Evolutionary conservation across 2,329 filamentous ascomycete species (phyloP).

Genomic region (Albifimbria verrucaria): DNA sequence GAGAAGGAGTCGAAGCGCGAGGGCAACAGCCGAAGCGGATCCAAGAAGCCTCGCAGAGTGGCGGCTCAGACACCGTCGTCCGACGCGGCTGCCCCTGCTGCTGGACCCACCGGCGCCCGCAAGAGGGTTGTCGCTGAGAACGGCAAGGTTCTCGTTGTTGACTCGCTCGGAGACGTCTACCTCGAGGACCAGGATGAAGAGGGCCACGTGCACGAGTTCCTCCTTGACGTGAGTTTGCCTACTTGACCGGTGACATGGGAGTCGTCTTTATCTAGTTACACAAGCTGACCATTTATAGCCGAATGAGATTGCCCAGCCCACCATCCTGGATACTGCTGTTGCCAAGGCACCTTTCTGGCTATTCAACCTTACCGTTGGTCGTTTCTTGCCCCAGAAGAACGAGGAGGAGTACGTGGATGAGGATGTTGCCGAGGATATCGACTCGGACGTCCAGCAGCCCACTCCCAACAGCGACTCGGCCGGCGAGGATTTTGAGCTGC

Average conservation of each 20-base stretch:
- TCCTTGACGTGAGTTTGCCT: conserved; percentile 72
- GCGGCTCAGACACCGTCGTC: conserved; percentile 28
- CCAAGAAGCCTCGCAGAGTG: conserved; percentile 36
- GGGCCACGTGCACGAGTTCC: conserved; percentile 75
- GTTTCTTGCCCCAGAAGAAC: conserved; percentile 40
- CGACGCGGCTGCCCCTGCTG: conserved; percentile 49
- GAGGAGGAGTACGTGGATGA: conserved; percentile 32
- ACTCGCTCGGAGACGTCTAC: conserved; percentile 88
- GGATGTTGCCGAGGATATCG: conserved; percentile 38
- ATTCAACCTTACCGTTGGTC: conserved; percentile 56
- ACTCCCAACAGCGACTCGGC: conserved; percentile 56
- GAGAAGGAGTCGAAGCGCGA: conserved; percentile 78
- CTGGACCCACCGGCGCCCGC: conserved; percentile 65
- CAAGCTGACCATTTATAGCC: conserved; percentile 47
- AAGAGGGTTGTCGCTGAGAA: conserved; percentile 92
- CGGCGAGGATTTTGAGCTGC: conserved; percentile 59
- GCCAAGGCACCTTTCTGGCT: conserved; percentile 73
- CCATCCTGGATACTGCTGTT: conserved; percentile 77
- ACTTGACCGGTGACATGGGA: neutral
- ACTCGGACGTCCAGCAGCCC: conserved; percentile 47
- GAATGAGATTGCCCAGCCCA: conserved; percentile 75
- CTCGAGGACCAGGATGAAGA: conserved; percentile 91
- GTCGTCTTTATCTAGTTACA: neutral
- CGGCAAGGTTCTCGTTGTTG: conserved; percentile 90
- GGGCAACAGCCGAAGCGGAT: conserved; percentile 52